Evolutionary conservation across 1,284 basidiomycete genomes (phyloP).

Genomic region (Phellopilus nigrolimitatus): DNA sequence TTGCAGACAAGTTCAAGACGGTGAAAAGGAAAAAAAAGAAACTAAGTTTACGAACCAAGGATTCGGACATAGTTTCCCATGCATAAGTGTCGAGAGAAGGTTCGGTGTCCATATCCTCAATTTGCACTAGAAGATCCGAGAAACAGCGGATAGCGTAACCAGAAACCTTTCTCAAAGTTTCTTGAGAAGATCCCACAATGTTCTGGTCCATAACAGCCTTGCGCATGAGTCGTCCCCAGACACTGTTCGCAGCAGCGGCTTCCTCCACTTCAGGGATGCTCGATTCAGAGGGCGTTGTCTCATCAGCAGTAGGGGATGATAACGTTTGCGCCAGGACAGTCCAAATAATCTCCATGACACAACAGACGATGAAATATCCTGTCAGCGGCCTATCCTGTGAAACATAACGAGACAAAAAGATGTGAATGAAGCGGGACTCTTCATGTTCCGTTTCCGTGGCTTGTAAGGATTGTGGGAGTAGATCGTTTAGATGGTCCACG

Average conservation of each 20-base stretch:
- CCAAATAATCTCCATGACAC: constrained; percentile 80
- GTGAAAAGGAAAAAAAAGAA: background rate
- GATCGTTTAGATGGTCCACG: constrained; percentile 64
- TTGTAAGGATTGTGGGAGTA: constrained; percentile 57
- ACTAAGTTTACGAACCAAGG: constrained; percentile 47
- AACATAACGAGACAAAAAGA: constrained; percentile 75
- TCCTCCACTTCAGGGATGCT: constrained; percentile 44
- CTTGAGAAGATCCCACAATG: constrained; percentile 37
- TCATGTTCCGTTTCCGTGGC: constrained; percentile 49
- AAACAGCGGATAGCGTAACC: constrained; percentile 67
- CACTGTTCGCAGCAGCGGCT: constrained; percentile 75
- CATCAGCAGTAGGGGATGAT: constrained; percentile 34
- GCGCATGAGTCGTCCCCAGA: constrained; percentile 67
- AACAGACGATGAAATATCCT: constrained; percentile 85
- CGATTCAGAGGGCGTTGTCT: constrained; percentile 25
- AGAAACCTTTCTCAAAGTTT: constrained; percentile 44
- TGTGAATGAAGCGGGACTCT: constrained; percentile 54
- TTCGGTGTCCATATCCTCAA: constrained; percentile 74
- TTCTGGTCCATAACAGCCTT: constrained; percentile 38
- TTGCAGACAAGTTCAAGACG: constrained; percentile 20
- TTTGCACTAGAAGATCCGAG: constrained; percentile 65
- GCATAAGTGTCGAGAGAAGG: constrained; percentile 79
- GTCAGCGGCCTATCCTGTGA: constrained; percentile 72
- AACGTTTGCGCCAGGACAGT: constrained; percentile 77
- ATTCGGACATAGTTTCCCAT: constrained; percentile 84